Base-by-base conservation (phyloP, 768 basidiomycete genomes). In the Termitomyces sp. region DNA sequence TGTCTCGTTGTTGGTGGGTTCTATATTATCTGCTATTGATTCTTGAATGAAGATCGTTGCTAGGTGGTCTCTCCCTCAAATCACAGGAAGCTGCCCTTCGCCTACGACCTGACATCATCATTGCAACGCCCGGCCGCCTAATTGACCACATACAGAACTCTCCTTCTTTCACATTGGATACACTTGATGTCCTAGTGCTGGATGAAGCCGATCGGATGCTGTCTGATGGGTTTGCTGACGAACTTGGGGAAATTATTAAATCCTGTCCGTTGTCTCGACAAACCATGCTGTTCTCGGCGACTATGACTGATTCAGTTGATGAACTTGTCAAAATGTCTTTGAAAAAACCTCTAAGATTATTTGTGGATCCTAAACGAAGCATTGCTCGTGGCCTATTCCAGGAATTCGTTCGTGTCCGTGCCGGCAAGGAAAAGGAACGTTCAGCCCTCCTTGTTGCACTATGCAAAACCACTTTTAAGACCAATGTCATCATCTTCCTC, bases 171-270 rank as follows among this genome's bases (percentile, higher is more conserved):
- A 86, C 88, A 10, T 82, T 99, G 36, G 94, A 97, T 64, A 86
- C 90, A 0, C 81, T 98, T 36, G 97, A 98, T 67, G 84, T 98
- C 52, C 79, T 99, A 42, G 89, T 99, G 14, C 83, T 99, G 18
- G 97, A 99, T 66, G 97, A 99, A 74, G 97, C 97, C 1, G 97
- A 99, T 71, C 83, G 97, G 53, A 98, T 99, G 92, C 84, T 99
- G 34, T 87, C 85, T 1, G 91, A 94, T 70, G 97, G 95, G 27
- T 99, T 98, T 74, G 85, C 89, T 7, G 97, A 95, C 69, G 97
- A 98, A 70, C 78, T 99, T 34, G 76, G 84, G 18, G 97, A 99
- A 72, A 97, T 99, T 64, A 86, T 98, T 73, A 88, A 87, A 65
- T 83, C 90, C 18, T 97, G 94, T 68, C 94, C 94, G 2, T 72